Evolutionary conservation across 2,329 filamentous ascomycete species (phyloP).

Genomic region (Curvularia sp.): DNA sequence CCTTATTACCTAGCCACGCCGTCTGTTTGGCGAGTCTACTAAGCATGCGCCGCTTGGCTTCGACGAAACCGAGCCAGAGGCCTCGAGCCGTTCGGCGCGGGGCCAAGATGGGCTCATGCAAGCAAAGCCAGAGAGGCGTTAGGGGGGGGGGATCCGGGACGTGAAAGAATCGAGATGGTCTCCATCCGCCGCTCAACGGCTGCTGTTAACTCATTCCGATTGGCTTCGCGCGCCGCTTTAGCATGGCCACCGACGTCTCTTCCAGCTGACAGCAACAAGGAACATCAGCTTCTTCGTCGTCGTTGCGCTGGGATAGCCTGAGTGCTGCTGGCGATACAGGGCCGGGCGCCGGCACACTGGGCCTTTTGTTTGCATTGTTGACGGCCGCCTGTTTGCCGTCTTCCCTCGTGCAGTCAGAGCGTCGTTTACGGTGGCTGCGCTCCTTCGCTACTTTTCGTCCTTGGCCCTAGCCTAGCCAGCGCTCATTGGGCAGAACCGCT

Average conservation of each 20-base stretch:
- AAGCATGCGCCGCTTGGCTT: conserved; percentile 37
- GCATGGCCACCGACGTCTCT: conserved; percentile 21
- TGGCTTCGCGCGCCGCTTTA: conserved; percentile 39
- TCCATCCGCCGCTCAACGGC: conserved; percentile 39
- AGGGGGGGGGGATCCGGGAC: conserved; percentile 37
- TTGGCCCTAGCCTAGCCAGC: conserved; percentile 46
- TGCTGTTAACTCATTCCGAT: conserved; percentile 38
- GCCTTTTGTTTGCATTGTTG: conserved; percentile 18
- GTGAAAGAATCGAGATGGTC: conserved; percentile 32
- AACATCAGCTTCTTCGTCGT: conserved; percentile 9
- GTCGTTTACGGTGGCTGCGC: conserved; percentile 38
- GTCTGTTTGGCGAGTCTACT: background rate
- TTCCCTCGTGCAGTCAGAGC: conserved; percentile 40
- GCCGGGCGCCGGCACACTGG: conserved; percentile 24
- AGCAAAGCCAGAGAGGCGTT: conserved; percentile 42
- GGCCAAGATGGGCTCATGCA: conserved; percentile 44
- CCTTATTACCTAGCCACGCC: conserved; percentile 24
- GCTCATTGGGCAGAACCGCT: conserved; percentile 43
- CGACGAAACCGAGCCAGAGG: conserved; percentile 37
- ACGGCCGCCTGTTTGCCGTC: conserved; percentile 55
- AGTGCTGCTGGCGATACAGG: conserved; percentile 23
- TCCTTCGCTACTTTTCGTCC: conserved; percentile 41
- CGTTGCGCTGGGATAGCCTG: background rate
- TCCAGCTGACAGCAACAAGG: conserved; percentile 15
- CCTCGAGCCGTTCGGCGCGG: conserved; percentile 35